phyloP scores from a whole-genome alignment of 331 rosid species.

The Malus hybrid region DNA sequence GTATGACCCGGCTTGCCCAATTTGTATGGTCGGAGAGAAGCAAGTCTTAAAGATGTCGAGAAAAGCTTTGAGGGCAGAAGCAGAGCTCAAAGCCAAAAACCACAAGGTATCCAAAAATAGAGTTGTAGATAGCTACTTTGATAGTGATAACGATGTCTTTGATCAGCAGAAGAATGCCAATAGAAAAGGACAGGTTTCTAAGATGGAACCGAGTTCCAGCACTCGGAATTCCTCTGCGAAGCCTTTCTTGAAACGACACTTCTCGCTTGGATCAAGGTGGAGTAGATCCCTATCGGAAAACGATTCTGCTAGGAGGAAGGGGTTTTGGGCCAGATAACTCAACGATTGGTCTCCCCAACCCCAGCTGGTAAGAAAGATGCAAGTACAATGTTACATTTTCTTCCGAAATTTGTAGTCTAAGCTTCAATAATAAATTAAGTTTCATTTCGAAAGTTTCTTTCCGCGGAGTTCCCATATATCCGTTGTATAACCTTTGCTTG shows the following conservation, averaged over 20 bases:
- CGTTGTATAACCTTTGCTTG: not conserved
- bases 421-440: conserved; percentile 23
- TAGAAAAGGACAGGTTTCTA: conserved; percentile 39
- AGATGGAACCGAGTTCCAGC: conserved; percentile 66
- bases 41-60: conserved; percentile 47
- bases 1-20: conserved; percentile 75
- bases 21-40: conserved; percentile 68
- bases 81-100: conserved; percentile 55
- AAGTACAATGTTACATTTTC: conserved; percentile 19
- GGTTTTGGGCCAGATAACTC: conserved; percentile 70
- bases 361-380: not conserved
- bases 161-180: conserved; percentile 36
- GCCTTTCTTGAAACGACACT: conserved; percentile 68
- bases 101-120: conserved; percentile 63
- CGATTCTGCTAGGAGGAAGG: conserved; percentile 55
- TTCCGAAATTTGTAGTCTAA: conserved; percentile 17
- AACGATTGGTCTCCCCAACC: conserved; percentile 30
- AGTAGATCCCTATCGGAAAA: conserved; percentile 51
- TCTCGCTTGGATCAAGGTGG: conserved; percentile 72
- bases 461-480: conserved; percentile 18
- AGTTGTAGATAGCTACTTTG: conserved; percentile 67
- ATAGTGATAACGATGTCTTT: conserved; percentile 43
- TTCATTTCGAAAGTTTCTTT: conserved; percentile 10
- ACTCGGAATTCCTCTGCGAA: conserved; percentile 45
- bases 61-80: conserved; percentile 40